Evolutionary conservation across 2,329 filamentous ascomycete species (phyloP), one percentile per base, ranked within the genome.

Genomic region (Hyphodiscus sp.): DNA sequence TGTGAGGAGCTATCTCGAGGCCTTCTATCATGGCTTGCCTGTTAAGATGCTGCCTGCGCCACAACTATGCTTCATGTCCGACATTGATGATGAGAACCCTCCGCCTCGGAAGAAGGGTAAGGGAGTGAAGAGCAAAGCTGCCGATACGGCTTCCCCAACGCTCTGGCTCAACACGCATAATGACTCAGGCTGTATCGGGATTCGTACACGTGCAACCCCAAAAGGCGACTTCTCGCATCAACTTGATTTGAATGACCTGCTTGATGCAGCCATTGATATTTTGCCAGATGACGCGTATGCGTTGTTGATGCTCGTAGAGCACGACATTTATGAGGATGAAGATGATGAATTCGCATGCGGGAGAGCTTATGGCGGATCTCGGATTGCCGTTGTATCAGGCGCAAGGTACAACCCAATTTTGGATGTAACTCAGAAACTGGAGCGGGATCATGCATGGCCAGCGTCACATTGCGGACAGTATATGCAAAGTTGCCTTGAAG

Each of bases 291-390:
- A 67, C 52, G 63, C 63, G 7, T 64, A 62, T 51, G 62, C 63
- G 1, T 18, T 67, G 10, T 15, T 65, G 5, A 52, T 66, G 29
- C 50, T 67, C 11, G 58, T 65, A 2, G 52, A 64, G 6, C 63
- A 65, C 41, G 64, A 67, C 47, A 50, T 66, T 5, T 67, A 63
- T 23, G 63, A 66, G 51, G 63, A 65, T 26, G 79, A 85, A 0
- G 85, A 87, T 55, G 77, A 81, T 26, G 45, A 47, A 2, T 87
- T 86, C 59, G 81, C 78, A 76, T 47, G 45, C 29, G 85, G 84
- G 0, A 70, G 83, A 26, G 83, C 85, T 0, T 89, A 83, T 63
- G 85, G 85, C 0, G 80, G 76, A 0, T 82, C 78, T 53, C 73
- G 84, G 4, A 76, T 88, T 1, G 76, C 77, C 0, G 76, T 87